Evolutionary conservation across 2,329 filamentous ascomycete species (phyloP), one percentile per base, ranked within the genome.

Genomic region (Verticillium tricorpus): DNA sequence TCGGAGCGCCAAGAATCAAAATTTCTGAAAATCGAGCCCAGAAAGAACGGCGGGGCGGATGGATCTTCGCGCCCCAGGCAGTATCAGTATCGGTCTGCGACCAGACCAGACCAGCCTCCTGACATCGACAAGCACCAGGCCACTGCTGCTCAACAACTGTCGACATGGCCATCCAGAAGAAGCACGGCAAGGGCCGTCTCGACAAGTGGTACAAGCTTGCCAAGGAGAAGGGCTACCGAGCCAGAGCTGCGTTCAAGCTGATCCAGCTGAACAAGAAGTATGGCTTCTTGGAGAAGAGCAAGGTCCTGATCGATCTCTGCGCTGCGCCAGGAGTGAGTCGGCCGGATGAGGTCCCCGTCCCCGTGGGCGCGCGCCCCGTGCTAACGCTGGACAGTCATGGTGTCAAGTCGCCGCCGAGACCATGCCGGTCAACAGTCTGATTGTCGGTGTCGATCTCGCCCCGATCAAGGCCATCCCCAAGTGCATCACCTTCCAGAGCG

Each of bases 241-340:
- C 95, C 65, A 87, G 95, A 84, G 93, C 95, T 69, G 93, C 95
- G 61, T 98, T 98, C 85, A 99, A 99, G 80, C 80, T 99, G 69
- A 94, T 99, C 69, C 94, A 99, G 76, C 82, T 99, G 70, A 99
- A 99, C 81, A 97, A 98, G 80, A 98, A 97, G 76, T 99, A 96
- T 89, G 91, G 92, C 68, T 99, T 99, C 77, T 82, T 99, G 69
- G 93, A 98, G 77, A 94, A 96, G 82, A 96, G 92, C 78, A 96
- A 92, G 81, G 95, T 98, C 70, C 82, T 97, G 64, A 83, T 99
- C 74, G 96, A 99, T 89, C 90, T 99, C 73, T 99, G 95, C 80
- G 95, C 95, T 67, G 95, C 95, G 22, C 95, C 95, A 35, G 95
- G 95, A 77, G 89, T 92, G 82, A 74, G 88, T 82, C 35, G 28